phyloP scores from a whole-genome alignment of 805 yeast species.

The Starmerella gropengiesseri region DNA sequence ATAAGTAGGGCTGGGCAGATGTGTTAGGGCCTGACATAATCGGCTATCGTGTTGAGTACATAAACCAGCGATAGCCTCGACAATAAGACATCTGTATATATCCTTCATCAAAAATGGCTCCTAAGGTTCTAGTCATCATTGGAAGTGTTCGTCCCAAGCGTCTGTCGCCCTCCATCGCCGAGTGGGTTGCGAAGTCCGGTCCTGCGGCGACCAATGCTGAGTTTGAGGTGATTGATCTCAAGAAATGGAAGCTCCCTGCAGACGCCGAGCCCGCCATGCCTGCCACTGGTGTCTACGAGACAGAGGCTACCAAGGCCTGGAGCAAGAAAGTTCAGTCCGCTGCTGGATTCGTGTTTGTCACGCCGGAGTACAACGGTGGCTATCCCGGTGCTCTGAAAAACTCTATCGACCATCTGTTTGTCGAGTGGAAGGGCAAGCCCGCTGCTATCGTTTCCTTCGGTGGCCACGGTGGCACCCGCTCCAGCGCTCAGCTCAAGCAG shows the following conservation, averaged over 20 bases:
- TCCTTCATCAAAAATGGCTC: too few species aligned
- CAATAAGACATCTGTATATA: too few species aligned
- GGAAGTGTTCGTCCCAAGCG: conserved; percentile 16
- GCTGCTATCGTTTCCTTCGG: conserved; percentile 30
- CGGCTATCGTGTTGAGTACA: too few species aligned
- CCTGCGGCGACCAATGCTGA: neutral
- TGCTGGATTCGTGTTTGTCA: conserved; percentile 30
- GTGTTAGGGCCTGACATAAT: too few species aligned
- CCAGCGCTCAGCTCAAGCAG: conserved; percentile 23
- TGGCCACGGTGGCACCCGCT: conserved; percentile 27
- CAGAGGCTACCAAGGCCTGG: conserved; percentile 27
- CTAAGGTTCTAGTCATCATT: conserved; percentile 11
- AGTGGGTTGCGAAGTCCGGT: conserved; percentile 11
- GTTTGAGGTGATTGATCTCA: conserved; percentile 26
- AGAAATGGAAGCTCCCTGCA: conserved; percentile 27
- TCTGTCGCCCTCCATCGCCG: conserved; percentile 9
- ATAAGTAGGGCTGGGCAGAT: too few species aligned
- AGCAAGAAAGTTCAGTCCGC: conserved; percentile 23
- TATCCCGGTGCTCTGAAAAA: conserved; percentile 33
- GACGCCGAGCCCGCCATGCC: conserved; percentile 30
- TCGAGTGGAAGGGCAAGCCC: conserved; percentile 32
- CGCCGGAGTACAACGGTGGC: conserved; percentile 34
- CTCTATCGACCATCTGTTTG: conserved; percentile 31
- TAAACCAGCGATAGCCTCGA: too few species aligned
- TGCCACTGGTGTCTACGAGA: conserved; percentile 17